phyloP scores from a whole-genome alignment of 129 eudicot genomes.

The carrot (Daucus carota) region DNA sequence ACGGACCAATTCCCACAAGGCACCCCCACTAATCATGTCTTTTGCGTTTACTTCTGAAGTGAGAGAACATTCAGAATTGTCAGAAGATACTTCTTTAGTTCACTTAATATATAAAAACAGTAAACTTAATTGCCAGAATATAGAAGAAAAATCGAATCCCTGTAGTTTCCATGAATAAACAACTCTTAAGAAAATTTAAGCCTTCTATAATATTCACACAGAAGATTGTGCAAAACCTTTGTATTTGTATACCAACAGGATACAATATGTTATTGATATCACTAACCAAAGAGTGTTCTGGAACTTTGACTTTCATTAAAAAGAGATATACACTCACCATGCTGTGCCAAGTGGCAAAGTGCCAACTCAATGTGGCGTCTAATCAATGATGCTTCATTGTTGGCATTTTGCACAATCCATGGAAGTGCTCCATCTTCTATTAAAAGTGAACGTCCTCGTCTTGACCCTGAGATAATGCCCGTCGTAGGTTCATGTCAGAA shows the following conservation, averaged over 20 bases:
- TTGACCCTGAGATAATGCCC: constrained; percentile 38
- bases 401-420: constrained; percentile 97
- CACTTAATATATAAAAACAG: background rate
- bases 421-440: constrained; percentile 95
- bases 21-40: constrained; percentile 92
- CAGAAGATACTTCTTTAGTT: no score
- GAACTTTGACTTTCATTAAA: background rate
- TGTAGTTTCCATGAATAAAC: background rate
- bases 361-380: constrained; percentile 96
- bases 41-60: constrained; percentile 77
- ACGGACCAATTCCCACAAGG: constrained; percentile 96
- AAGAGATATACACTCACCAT: constrained; percentile 37
- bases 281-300: background rate
- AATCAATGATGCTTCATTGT: constrained; percentile 77
- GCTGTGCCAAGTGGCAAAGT: constrained; percentile 96
- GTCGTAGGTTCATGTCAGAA: background rate
- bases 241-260: background rate
- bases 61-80: background rate
- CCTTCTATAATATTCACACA: background rate
- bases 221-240: background rate
- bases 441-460: constrained; percentile 57
- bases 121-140: background rate
- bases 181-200: background rate
- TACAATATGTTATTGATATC: background rate
- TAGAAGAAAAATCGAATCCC: background rate